These are phyloP conservation scores for Fusarium redolens DNA, from an alignment of 2,329 filamentous ascomycete genomes.

Conservation along the genomic window DNA sequence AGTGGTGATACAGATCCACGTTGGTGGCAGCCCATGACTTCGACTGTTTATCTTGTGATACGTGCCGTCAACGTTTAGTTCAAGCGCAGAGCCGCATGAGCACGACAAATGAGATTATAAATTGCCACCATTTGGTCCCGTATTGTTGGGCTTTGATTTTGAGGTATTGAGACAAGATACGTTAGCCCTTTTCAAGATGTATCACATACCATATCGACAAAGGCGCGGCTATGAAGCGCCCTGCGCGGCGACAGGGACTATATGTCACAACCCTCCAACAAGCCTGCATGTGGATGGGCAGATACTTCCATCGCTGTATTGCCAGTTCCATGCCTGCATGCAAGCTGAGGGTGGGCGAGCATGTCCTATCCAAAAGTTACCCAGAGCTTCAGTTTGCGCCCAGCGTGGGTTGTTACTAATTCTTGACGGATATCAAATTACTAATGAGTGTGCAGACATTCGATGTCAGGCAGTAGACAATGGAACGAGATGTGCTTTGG, in stretches of 20 bases:
- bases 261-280: constrained; percentile 34
- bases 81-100: constrained; percentile 7
- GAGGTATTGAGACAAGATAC: not conserved
- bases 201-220: not conserved
- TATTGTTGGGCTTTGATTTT: not conserved
- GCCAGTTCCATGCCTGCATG: constrained; percentile 43
- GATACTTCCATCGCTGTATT: constrained; percentile 36
- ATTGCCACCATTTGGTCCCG: not conserved
- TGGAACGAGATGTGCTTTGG: constrained; percentile 37
- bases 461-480: constrained; percentile 40
- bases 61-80: not conserved
- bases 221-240: not conserved
- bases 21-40: not conserved
- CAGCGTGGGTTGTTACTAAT: constrained; percentile 38
- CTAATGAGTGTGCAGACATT: constrained; percentile 35
- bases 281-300: constrained; percentile 28
- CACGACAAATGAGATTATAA: not conserved
- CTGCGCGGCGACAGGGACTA: constrained; percentile 40
- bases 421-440: not conserved
- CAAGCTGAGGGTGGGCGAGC: constrained; percentile 36
- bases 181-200: constrained; percentile 5
- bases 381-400: constrained; percentile 35
- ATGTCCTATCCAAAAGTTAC: constrained; percentile 39
- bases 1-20: constrained; percentile 1
- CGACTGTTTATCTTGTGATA: constrained; percentile 14